phyloP scores from a whole-genome alignment of 2,329 filamentous ascomycete species.

The Sporothrix luriei region DNA sequence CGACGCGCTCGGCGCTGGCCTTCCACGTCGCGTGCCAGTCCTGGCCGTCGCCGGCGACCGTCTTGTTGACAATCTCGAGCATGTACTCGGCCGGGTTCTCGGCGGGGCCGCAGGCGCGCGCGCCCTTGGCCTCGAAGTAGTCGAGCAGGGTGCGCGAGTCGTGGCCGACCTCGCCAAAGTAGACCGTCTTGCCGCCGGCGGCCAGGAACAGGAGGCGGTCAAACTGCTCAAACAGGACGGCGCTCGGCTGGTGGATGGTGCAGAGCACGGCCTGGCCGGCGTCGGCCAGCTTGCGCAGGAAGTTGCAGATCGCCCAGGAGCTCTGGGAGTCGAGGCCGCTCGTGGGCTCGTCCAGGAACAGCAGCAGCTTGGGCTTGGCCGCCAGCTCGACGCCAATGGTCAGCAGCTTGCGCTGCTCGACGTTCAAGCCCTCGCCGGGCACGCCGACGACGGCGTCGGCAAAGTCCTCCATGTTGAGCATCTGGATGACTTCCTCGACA shows the following conservation, averaged over 20 bases:
- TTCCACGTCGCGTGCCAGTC: slow-evolving; percentile 60
- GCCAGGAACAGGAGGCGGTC: slow-evolving; percentile 34
- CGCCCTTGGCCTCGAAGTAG: slow-evolving; percentile 68
- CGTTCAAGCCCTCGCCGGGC: slow-evolving; percentile 66
- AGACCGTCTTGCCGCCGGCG: slow-evolving; percentile 32
- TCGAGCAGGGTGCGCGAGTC: slow-evolving; percentile 67
- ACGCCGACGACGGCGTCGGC: slow-evolving; percentile 83
- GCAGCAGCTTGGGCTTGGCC: slow-evolving; percentile 72
- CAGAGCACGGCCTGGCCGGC: slow-evolving; percentile 40
- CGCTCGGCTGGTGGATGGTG: slow-evolving; percentile 37
- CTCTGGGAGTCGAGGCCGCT: slow-evolving; percentile 65
- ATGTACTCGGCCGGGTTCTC: slow-evolving; percentile 86
- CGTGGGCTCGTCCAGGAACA: slow-evolving; percentile 65
- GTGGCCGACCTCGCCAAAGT: slow-evolving; percentile 57
- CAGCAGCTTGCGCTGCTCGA: slow-evolving; percentile 71
- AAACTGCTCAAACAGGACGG: slow-evolving; percentile 35
- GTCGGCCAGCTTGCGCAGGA: slow-evolving; percentile 62
- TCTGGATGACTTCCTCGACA: slow-evolving; percentile 85
- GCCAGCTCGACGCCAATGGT: slow-evolving; percentile 93
- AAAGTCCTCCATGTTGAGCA: slow-evolving; percentile 87
- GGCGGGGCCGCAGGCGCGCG: slow-evolving; percentile 58
- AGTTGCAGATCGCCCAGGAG: slow-evolving; percentile 64
- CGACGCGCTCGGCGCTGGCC: slow-evolving; percentile 59
- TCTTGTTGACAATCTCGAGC: slow-evolving; percentile 59
- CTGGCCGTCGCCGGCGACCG: slow-evolving; percentile 54